phyloP scores from a whole-genome alignment of 192 early-diverging fungal genomes.

The Pilobolus umbonatus region DNA sequence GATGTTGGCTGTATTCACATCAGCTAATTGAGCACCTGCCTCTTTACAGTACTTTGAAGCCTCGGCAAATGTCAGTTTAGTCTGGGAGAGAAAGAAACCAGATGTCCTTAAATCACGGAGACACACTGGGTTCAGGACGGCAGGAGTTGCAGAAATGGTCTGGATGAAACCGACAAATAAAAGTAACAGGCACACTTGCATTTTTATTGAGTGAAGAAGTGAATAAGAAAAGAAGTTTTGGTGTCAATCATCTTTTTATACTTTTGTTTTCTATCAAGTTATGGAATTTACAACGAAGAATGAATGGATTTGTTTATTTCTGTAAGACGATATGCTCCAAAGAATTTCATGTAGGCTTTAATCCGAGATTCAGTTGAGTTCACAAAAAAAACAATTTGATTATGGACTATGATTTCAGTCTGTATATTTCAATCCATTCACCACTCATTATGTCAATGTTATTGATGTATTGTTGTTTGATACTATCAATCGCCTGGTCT shows the following conservation, averaged over 20 bases:
- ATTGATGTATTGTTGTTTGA: slow-evolving; percentile 34
- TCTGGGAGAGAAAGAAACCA: not conserved
- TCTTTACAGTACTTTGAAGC: not conserved
- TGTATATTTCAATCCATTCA: slow-evolving; percentile 41
- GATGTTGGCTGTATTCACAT: not conserved
- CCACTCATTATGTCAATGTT: slow-evolving; percentile 35
- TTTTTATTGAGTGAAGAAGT: no score
- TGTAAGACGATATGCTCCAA: not conserved
- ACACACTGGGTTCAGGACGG: not conserved
- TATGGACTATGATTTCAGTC: slow-evolving; percentile 12
- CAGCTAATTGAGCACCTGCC: not conserved
- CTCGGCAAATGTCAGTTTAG: no score
- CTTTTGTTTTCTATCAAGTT: not conserved
- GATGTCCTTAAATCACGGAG: not conserved
- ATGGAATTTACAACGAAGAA: not conserved
- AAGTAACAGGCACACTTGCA: not conserved
- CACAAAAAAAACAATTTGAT: not conserved
- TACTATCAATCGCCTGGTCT: slow-evolving; percentile 37
- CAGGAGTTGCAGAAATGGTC: not conserved
- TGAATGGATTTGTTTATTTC: not conserved
- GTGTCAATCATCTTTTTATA: not conserved
- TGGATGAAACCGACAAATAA: not conserved
- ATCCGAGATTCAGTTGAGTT: not conserved
- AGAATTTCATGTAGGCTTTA: slow-evolving; percentile 2
- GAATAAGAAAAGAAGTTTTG: no score